These are phyloP conservation scores for Pezicula radicicola DNA, from an alignment of 2,329 filamentous ascomycete genomes.

Conservation along the genomic window DNA sequence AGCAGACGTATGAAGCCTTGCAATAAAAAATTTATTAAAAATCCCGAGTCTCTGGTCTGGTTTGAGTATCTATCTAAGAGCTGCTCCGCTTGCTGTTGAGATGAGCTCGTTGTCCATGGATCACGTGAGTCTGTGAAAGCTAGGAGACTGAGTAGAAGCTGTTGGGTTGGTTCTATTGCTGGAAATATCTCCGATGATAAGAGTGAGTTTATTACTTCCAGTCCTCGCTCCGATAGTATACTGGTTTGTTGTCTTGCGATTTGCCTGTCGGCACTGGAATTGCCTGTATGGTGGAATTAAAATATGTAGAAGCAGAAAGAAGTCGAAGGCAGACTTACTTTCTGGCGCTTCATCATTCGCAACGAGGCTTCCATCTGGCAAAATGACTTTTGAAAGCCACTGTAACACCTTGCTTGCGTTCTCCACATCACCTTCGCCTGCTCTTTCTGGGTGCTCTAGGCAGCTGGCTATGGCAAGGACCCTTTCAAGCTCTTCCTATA, in stretches of 20 bases:
- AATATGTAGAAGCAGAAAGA: not conserved
- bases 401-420: constrained; percentile 11
- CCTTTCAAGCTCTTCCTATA: constrained; percentile 20
- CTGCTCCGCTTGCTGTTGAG: constrained; percentile 15
- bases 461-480: constrained; percentile 20
- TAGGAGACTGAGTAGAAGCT: constrained; percentile 29
- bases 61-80: not conserved
- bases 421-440: constrained; percentile 9
- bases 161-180: not conserved
- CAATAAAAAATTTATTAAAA: constrained; percentile 56
- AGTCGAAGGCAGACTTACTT: constrained; percentile 9
- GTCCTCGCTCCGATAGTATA: constrained; percentile 11
- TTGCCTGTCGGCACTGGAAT: not conserved
- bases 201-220: constrained; percentile 6
- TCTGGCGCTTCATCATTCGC: constrained; percentile 16
- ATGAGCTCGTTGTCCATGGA: constrained; percentile 35
- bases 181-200: not conserved
- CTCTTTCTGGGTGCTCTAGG: constrained; percentile 10
- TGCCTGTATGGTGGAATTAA: not conserved
- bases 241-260: constrained; percentile 6
- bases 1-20: constrained; percentile 62
- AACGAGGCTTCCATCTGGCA: constrained; percentile 19
- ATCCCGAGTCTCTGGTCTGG: constrained; percentile 18
- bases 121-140: constrained; percentile 30
- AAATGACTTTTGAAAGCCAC: constrained; percentile 19